phyloP scores from a whole-genome alignment of 2,329 filamentous ascomycete genomes.

The Pyrenophora seminiperda region DNA sequence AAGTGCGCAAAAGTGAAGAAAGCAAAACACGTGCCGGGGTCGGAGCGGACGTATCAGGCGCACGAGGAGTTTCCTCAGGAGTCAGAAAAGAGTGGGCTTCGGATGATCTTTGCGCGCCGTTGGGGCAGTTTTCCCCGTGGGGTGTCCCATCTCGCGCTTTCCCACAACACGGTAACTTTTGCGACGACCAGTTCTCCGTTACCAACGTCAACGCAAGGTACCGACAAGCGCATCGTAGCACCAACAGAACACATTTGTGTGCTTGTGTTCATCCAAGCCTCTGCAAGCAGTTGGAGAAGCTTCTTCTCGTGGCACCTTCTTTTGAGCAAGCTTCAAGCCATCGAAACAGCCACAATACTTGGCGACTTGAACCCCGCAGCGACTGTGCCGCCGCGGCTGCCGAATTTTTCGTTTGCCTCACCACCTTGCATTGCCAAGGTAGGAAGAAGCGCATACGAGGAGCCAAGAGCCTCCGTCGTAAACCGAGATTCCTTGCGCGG shows the following conservation, averaged over 20 bases:
- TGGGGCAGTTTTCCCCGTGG: constrained; percentile 30
- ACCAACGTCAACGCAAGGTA: not conserved
- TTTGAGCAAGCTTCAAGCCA: constrained; percentile 33
- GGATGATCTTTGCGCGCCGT: constrained; percentile 25
- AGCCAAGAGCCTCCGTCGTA: constrained; percentile 24
- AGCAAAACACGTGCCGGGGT: constrained; percentile 20
- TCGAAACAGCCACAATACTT: constrained; percentile 32
- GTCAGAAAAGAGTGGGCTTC: constrained; percentile 16
- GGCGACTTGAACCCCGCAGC: constrained; percentile 31
- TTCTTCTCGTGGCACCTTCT: constrained; percentile 22
- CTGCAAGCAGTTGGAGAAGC: constrained; percentile 28
- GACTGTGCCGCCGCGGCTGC: constrained; percentile 21
- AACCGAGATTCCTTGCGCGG: constrained; percentile 38
- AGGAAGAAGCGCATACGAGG: constrained; percentile 9
- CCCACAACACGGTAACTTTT: constrained; percentile 8
- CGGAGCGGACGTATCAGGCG: constrained; percentile 23
- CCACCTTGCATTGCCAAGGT: constrained; percentile 28
- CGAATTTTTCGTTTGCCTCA: constrained; percentile 6
- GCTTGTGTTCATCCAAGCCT: constrained; percentile 26
- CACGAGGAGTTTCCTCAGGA: constrained; percentile 17
- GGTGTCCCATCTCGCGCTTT: constrained; percentile 18
- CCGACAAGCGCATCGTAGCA: constrained; percentile 3
- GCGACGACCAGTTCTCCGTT: not conserved
- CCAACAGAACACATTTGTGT: constrained; percentile 3
- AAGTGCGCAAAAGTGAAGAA: constrained; percentile 27